These are phyloP conservation scores for Microcyclosporella mali DNA, from an alignment of 2,329 filamentous ascomycete species.

Conservation along the genomic window DNA sequence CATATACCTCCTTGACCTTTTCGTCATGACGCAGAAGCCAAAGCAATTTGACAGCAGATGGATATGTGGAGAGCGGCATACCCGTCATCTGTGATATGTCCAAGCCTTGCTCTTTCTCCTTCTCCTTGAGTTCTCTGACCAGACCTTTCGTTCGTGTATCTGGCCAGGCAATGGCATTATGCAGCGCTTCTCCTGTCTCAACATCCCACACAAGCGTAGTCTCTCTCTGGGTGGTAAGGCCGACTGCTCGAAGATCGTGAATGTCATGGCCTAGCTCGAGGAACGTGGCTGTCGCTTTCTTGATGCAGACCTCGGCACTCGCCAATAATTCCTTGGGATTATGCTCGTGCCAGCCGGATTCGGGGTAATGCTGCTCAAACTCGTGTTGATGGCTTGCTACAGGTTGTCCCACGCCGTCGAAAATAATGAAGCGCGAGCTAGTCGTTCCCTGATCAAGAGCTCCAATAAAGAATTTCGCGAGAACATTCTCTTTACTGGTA, in stretches of 20 bases:
- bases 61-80: conserved; percentile 80
- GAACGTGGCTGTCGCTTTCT: conserved; percentile 67
- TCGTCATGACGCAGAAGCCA: conserved; percentile 73
- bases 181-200: conserved; percentile 69
- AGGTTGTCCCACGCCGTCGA: conserved; percentile 70
- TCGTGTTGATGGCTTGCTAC: conserved; percentile 81
- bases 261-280: conserved; percentile 59
- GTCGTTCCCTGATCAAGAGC: conserved; percentile 90
- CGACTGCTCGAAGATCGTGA: conserved; percentile 67
- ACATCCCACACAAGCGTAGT: conserved; percentile 81
- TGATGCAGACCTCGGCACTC: conserved; percentile 73
- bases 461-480: conserved; percentile 61
- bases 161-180: conserved; percentile 85
- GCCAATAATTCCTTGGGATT: conserved; percentile 69
- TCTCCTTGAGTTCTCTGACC: conserved; percentile 68
- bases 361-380: conserved; percentile 76
- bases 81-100: conserved; percentile 59
- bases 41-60: conserved; percentile 77
- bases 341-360: conserved; percentile 89
- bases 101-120: conserved; percentile 61
- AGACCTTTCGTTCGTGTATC: conserved; percentile 74
- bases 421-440: conserved; percentile 83
- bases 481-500: conserved; percentile 30
- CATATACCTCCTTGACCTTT: conserved; percentile 66
- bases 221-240: conserved; percentile 86